Percentiles rank a stretch among this genome's conserved stretches.
These are phyloP conservation scores for Lobosporangium transversale DNA, from an alignment of 192 early-diverging fungal genomes.

Conservation along the genomic window DNA sequence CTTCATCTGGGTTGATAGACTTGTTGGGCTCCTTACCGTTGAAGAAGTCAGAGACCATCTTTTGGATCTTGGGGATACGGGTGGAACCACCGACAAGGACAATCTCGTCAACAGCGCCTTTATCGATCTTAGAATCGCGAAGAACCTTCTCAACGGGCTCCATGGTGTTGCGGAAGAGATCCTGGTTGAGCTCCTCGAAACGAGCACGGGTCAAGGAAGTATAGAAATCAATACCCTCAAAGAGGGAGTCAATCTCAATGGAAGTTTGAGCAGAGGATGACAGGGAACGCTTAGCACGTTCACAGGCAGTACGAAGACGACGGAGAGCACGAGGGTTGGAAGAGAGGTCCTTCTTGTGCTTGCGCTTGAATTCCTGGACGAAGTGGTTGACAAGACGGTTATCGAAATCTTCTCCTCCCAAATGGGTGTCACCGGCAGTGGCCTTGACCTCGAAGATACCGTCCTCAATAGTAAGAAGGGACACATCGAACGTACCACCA, in stretches of 20 bases:
- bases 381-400: constrained; percentile 98
- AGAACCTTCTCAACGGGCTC: constrained; percentile 97
- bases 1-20: constrained; percentile 99
- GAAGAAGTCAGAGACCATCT: constrained; percentile 95
- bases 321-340: constrained; percentile 91
- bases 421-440: constrained; percentile 97
- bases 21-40: constrained; percentile 99
- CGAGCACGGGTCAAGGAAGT: constrained; percentile 97
- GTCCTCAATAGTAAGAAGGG: constrained; percentile 93
- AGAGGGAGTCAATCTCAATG: constrained; percentile 97
- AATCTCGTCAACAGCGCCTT: constrained; percentile 85
- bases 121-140: constrained; percentile 95
- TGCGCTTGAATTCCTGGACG: constrained; percentile 95
- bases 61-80: constrained; percentile 99
- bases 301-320: constrained; percentile 96
- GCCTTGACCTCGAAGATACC: constrained; percentile 99
- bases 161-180: constrained; percentile 95
- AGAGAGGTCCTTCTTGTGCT: constrained; percentile 96
- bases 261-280: constrained; percentile 94
- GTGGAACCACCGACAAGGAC: constrained; percentile 98
- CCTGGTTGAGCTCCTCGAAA: constrained; percentile 98
- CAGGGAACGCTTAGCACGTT: constrained; percentile 97
- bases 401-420: constrained; percentile 99
- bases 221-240: constrained; percentile 98
- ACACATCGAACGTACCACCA: constrained; percentile 97